Evolutionary conservation across 305 asterid species (phyloP).

Genomic region (Fraxinus greggii): DNA sequence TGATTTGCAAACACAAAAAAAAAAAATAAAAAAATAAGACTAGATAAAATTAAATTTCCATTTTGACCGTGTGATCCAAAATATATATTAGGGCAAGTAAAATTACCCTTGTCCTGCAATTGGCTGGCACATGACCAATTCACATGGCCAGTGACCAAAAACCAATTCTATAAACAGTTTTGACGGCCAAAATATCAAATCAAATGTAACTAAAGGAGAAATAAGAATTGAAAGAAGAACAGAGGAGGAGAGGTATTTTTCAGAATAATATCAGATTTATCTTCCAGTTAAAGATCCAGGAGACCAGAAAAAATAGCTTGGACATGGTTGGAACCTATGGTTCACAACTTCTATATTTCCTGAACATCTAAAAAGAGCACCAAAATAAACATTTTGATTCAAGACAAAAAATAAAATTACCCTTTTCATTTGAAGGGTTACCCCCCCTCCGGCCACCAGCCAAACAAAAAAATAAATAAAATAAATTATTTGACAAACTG

Average conservation of each 20-base stretch:
- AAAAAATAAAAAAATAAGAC: background rate
- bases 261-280: background rate
- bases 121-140: background rate
- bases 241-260: background rate
- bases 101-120: background rate
- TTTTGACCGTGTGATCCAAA: background rate
- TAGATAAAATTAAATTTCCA: background rate
- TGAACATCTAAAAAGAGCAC: background rate
- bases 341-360: background rate
- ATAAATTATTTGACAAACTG: background rate
- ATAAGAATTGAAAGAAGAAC: background rate
- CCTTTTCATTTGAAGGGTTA: background rate
- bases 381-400: background rate
- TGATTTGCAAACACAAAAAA: background rate
- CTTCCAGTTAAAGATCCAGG: background rate
- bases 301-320: background rate
- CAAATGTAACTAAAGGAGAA: background rate
- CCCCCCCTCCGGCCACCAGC: too few relatives aligned
- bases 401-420: background rate
- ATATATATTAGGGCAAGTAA: background rate
- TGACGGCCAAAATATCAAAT: background rate
- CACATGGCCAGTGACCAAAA: background rate
- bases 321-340: background rate
- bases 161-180: background rate
- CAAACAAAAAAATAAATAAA: too few relatives aligned